Evolutionary conservation across 31 red algal genomes (phyloP).

Genomic region (Asparagopsis taxiformis): DNA sequence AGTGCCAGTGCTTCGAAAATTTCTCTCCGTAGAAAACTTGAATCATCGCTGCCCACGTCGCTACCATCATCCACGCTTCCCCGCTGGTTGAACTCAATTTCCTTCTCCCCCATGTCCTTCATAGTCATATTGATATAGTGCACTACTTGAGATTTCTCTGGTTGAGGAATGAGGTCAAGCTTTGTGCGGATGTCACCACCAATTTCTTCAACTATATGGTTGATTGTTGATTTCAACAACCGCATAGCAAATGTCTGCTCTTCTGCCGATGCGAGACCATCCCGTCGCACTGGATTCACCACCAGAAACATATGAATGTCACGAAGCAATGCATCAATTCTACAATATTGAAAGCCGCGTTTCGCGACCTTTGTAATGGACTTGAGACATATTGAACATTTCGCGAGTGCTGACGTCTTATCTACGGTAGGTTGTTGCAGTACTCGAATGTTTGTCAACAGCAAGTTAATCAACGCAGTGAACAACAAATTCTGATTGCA

Average conservation of each 20-base stretch:
- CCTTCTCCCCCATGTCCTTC: neutral
- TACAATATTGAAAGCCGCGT: slow-evolving; percentile 58
- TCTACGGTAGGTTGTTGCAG: slow-evolving; percentile 21
- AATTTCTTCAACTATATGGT: slow-evolving; percentile 64
- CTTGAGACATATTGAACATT: slow-evolving; percentile 69
- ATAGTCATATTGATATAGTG: slow-evolving; percentile 70
- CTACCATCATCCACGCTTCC: too few species aligned
- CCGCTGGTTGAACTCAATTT: neutral
- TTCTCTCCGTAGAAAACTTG: too few species aligned
- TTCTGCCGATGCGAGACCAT: slow-evolving; percentile 40
- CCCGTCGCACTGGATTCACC: slow-evolving; percentile 27
- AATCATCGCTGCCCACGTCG: too few species aligned
- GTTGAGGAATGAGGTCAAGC: slow-evolving; percentile 48
- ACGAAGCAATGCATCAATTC: slow-evolving; percentile 49
- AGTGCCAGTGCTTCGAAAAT: slow-evolving; percentile 13
- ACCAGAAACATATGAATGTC: slow-evolving; percentile 70
- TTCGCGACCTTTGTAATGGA: slow-evolving; percentile 70
- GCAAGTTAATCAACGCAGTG: slow-evolving; percentile 60
- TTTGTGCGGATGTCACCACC: slow-evolving; percentile 36
- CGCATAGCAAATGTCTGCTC: slow-evolving; percentile 74
- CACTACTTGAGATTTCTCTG: slow-evolving; percentile 62
- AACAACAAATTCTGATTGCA: slow-evolving; percentile 72
- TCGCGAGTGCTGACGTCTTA: slow-evolving; percentile 36
- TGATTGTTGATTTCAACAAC: slow-evolving; percentile 60
- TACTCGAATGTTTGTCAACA: slow-evolving; percentile 40